A percentile compares a stretch with the other conserved stretches of the same genome.
These are phyloP conservation scores for Tricholoma terreum DNA, from an alignment of 768 basidiomycete species.

Conservation along the genomic window DNA sequence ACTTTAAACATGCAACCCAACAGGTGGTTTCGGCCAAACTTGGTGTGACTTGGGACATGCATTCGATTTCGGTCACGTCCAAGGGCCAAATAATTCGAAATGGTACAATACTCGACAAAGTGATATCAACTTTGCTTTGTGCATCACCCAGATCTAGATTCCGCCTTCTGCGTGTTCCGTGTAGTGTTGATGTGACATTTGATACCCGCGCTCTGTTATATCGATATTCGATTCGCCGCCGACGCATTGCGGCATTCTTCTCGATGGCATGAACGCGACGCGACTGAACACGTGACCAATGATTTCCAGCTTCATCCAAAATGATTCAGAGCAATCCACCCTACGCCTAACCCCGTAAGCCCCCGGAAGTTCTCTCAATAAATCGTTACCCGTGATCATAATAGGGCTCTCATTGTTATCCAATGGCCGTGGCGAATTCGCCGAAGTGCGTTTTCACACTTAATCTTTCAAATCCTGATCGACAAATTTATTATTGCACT, in stretches of 20 bases:
- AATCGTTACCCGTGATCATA: constrained; percentile 1
- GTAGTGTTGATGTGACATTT: no score
- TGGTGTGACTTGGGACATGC: neutral
- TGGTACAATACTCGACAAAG: no score
- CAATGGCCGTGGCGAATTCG: constrained; percentile 18
- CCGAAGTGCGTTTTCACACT: constrained; percentile 29
- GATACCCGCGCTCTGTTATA: no score
- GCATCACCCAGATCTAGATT: no score
- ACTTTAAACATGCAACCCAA: neutral
- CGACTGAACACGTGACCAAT: constrained; percentile 17
- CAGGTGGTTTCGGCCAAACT: neutral
- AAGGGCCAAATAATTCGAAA: neutral
- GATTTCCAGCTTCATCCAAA: constrained; percentile 24
- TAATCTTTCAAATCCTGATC: neutral
- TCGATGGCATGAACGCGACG: constrained; percentile 11
- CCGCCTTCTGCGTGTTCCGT: no score
- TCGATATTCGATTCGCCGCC: neutral
- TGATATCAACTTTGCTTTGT: no score
- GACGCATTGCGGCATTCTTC: no score
- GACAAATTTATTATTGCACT: constrained; percentile 10
- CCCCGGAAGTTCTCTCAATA: constrained; percentile 9
- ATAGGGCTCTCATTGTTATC: constrained; percentile 2
- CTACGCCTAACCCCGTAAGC: constrained; percentile 12
- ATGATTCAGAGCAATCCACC: constrained; percentile 31
- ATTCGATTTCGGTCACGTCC: neutral